Conservation (phyloP, 2,329 filamentous ascomycete genomes). For the Hymenoscyphus albidus region DNA sequence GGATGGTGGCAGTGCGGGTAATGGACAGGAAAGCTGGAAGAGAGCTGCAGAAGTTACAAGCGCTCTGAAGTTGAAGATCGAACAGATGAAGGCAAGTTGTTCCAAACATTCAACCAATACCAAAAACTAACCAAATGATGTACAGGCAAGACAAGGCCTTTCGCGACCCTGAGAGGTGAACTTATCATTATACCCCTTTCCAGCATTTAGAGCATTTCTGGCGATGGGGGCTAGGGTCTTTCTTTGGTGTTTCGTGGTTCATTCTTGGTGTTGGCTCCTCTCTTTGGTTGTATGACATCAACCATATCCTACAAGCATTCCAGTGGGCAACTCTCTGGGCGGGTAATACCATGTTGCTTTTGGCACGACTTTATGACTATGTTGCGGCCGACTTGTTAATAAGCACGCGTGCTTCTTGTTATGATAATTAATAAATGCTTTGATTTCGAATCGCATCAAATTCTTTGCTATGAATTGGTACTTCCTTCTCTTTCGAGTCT, state of each 20-base stretch:
- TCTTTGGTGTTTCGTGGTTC: conserved; percentile 18
- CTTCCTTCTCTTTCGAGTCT: background rate
- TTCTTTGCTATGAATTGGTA: background rate
- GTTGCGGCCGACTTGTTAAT: conserved; percentile 10
- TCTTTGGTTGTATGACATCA: conserved; percentile 8
- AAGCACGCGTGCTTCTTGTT: conserved; percentile 5
- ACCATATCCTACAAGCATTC: background rate
- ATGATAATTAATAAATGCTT: conserved; percentile 1
- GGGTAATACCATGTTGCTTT: conserved; percentile 6
- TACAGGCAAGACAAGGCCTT: conserved; percentile 49
- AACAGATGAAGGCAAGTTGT: conserved; percentile 82
- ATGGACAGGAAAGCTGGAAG: conserved; percentile 81
- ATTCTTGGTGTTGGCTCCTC: conserved; percentile 8
- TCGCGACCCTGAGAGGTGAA: conserved; percentile 39
- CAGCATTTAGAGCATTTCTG: conserved; percentile 19
- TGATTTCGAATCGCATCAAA: background rate
- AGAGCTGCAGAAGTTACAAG: conserved; percentile 95
- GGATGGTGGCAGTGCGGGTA: conserved; percentile 24
- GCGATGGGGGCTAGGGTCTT: conserved; percentile 19
- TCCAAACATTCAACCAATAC: background rate
- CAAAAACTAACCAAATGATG: conserved; percentile 10
- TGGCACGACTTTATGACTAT: conserved; percentile 18
- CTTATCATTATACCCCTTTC: conserved; percentile 5
- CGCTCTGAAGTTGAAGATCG: conserved; percentile 93
- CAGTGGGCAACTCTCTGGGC: background rate